These are phyloP conservation scores for Tulasnella sp. DNA, from an alignment of 768 basidiomycete species.

Conservation along the genomic window DNA sequence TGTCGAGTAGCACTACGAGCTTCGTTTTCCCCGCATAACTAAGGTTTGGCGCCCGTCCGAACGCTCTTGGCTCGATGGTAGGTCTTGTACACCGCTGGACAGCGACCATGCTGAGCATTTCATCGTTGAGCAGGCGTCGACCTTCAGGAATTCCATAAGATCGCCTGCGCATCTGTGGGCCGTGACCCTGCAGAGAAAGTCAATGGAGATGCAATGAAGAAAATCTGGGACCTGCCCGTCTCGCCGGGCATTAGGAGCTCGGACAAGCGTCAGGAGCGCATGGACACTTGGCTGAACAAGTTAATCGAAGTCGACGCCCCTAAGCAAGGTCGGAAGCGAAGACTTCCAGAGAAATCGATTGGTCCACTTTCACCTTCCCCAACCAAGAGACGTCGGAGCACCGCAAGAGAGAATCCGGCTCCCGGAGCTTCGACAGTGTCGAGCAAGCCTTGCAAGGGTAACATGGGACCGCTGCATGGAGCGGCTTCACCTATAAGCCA, in stretches of 20 bases:
- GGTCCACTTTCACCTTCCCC: not conserved
- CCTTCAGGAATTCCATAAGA: conserved; percentile 38
- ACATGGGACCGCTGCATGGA: not conserved
- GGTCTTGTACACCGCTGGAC: not conserved
- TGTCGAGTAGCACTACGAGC: conserved; percentile 52
- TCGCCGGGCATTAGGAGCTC: conserved; percentile 32
- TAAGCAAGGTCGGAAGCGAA: not conserved
- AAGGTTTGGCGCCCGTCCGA: conserved; percentile 53
- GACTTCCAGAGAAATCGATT: not conserved
- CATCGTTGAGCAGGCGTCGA: conserved; percentile 27
- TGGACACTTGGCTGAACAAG: not conserved
- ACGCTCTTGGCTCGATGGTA: conserved; percentile 48
- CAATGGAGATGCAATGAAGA: conserved; percentile 35
- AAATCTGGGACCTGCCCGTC: conserved; percentile 31
- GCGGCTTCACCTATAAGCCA: not conserved
- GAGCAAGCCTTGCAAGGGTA: not conserved
- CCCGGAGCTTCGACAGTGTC: not conserved
- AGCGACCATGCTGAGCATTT: not conserved
- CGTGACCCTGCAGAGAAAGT: conserved; percentile 40
- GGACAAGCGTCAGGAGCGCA: conserved; percentile 25
- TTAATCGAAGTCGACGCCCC: not conserved
- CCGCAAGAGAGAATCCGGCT: not conserved
- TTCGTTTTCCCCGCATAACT: conserved; percentile 69
- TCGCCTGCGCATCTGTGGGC: conserved; percentile 45
- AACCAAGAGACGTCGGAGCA: not conserved